Evolutionary conservation across 1,284 basidiomycete genomes (phyloP), one percentile per base, ranked within the genome.

Genomic region (Vanrija sp.): DNA sequence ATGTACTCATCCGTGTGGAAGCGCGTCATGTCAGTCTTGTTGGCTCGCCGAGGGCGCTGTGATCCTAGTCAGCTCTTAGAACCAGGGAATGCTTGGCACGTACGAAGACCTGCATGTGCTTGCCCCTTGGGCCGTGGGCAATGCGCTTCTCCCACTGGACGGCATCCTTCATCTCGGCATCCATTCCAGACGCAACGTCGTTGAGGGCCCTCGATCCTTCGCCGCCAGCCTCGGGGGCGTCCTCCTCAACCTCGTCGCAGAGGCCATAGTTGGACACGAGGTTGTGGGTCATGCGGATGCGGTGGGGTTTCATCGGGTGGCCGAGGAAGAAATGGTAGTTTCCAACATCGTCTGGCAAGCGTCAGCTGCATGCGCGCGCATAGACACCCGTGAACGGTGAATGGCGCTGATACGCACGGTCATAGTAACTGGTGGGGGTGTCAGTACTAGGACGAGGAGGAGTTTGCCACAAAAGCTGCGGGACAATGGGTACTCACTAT

Each of bases 1-100:
- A 98, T 84, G 75, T 97, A 98, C 79, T 98, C 95, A 78, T 98
- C 95, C 12, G 94, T 95, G 75, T 98, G 96, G 73, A 98, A 98
- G 18, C 85, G 78, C 4, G 89, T 88, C 88, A 98, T 90, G 45
- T 85, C 82, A 66, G 88, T 84, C 12, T 86, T 84, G 0, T 85
- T 83, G 2, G 93, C 88, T 39, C 91, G 83, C 69, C 83, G 85
- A 2, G 96, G 87, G 66, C 83, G 83, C 89, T 92, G 47, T 8
- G 15, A 3, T 19, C 24, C 22, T 16, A 2, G 8, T 46, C 42
- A 36, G 27, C n/a, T 12, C 15, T n/a, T 14, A 9, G 31, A 31
- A 25, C 22, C 10, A 31, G 15, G 10, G 35, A 8, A 18, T 4
- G n/a, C 12, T 6, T n/a, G 15, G 16, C 16, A 76, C 85, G 62